A percentile compares a stretch with the other conserved stretches of the same genome.
These are phyloP conservation scores for Favolaschia claudopus DNA, from an alignment of 768 basidiomycete species.

Conservation along the genomic window DNA sequence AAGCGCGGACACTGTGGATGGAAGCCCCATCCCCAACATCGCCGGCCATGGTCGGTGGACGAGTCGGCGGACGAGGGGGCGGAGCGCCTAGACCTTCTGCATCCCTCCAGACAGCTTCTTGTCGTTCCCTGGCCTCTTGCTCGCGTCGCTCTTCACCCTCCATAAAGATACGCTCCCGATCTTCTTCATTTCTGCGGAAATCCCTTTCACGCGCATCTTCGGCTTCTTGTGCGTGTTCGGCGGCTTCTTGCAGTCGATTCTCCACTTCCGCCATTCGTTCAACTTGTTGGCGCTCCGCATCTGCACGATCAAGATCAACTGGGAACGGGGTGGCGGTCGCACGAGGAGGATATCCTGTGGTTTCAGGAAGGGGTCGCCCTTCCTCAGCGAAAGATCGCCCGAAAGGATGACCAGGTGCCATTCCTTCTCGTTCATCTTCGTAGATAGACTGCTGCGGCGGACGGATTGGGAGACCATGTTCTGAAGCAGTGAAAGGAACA, in stretches of 20 bases:
- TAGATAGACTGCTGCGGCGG: not conserved
- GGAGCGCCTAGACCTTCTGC: slow-evolving; percentile 47
- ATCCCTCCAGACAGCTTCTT: slow-evolving; percentile 54
- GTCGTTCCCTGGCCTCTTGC: slow-evolving; percentile 58
- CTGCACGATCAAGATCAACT: slow-evolving; percentile 46
- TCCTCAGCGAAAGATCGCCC: not conserved
- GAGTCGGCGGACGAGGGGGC: slow-evolving; percentile 37
- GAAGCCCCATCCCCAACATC: slow-evolving; percentile 45
- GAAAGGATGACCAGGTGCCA: not conserved
- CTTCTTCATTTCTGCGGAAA: slow-evolving; percentile 71
- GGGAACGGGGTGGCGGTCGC: slow-evolving; percentile 45
- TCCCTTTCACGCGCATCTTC: slow-evolving; percentile 71
- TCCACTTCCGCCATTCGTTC: slow-evolving; percentile 67
- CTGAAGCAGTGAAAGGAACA: too few relatives aligned
- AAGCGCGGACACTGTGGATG: slow-evolving; percentile 48
- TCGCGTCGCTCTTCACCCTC: slow-evolving; percentile 67
- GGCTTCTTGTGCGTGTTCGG: slow-evolving; percentile 59
- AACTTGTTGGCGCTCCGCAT: slow-evolving; percentile 58
- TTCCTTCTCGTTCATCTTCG: not conserved
- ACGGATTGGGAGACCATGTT: too few relatives aligned
- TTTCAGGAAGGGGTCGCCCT: slow-evolving; percentile 14
- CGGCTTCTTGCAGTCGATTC: slow-evolving; percentile 54
- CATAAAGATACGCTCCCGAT: slow-evolving; percentile 65
- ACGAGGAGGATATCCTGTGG: slow-evolving; percentile 35
- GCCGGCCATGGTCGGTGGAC: slow-evolving; percentile 19